A percentile compares a stretch with the other conserved stretches of the same genome.
Evolutionary conservation across 2,329 filamentous ascomycete genomes (phyloP).

Genomic region (Fusarium decemcellulare): DNA sequence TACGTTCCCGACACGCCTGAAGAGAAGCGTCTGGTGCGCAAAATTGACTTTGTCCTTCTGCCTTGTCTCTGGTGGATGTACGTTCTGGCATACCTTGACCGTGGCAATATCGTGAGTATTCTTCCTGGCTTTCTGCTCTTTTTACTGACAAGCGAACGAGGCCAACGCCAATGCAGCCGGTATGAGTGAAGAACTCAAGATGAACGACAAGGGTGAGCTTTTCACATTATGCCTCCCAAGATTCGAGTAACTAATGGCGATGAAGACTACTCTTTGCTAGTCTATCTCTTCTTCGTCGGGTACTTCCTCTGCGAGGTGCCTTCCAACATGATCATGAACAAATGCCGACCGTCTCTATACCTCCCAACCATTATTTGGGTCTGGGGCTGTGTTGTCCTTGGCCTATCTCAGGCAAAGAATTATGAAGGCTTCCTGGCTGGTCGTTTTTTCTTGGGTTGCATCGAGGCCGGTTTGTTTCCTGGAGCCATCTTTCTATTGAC

Average conservation of each 20-base stretch:
- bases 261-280: background rate
- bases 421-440: conserved; percentile 62
- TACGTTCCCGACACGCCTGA: conserved; percentile 30
- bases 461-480: conserved; percentile 67
- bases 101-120: conserved; percentile 47
- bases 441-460: conserved; percentile 63
- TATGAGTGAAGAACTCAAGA: conserved; percentile 1
- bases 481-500: conserved; percentile 67
- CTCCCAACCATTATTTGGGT: conserved; percentile 63
- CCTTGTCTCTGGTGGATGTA: conserved; percentile 59
- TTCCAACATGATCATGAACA: conserved; percentile 66
- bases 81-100: conserved; percentile 48
- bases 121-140: too few relatives aligned
- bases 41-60: conserved; percentile 62
- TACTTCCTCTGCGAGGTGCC: conserved; percentile 69
- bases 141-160: background rate
- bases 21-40: conserved; percentile 57
- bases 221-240: background rate
- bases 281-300: conserved; percentile 61
- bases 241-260: background rate
- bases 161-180: conserved; percentile 9
- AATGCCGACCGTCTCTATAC: conserved; percentile 64
- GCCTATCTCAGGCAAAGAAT: conserved; percentile 63
- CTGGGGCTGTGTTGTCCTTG: conserved; percentile 57
- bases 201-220: background rate